Evolutionary conservation across 2,329 filamentous ascomycete genomes (phyloP), one percentile per base, ranked within the genome.

Genomic region (Hypoxylon sp.): DNA sequence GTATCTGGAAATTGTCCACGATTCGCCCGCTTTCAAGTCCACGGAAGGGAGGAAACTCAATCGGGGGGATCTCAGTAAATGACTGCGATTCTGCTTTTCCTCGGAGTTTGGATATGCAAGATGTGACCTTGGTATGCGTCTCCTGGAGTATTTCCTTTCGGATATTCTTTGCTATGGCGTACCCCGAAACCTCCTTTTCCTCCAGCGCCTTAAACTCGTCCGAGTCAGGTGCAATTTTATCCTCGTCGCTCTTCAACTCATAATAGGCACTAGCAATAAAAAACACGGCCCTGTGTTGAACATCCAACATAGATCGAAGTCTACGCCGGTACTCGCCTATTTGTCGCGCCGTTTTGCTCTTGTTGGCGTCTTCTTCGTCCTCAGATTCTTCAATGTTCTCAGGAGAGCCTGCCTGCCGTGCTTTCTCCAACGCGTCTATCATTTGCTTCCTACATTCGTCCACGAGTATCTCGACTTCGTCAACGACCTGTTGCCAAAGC

Each of bases 211-310:
- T 81, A 74, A 90, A 94, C 15, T 91, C 87, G 0, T 90, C 88
- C 0, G 92, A 93, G 4, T 89, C 88, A 0, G 90, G 88, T 21
- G 82, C 76, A 0, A 90, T 93, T 73, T 91, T 81, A 1, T 87
- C 83, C 48, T 87, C 79, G 62, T 94, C 88, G 0, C 88, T 87
- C 75, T 94, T 96, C 68, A 97, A 92, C 75, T 97, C 93, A 75
- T 90, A 98, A 72, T 91, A 90, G 0, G 90, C 91, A 72, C 94
- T 97, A 13, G 91, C 93, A 27, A 91, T 91, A 76, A 97, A 97
- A 80, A 98, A 98, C 0, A 89, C 85, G 31, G 91, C 93, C 71
- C 91, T 89, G 77, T 98, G 95, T 67, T 95, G 87, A 47, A 97
- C 80, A 76, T 97, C 93, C 17, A 97, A 82, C 2, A 92, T 90